Evolutionary conservation across 108 stramenopile species (phyloP), one percentile per base, ranked within the genome.

Genomic region (Nannochloropsis salina): DNA sequence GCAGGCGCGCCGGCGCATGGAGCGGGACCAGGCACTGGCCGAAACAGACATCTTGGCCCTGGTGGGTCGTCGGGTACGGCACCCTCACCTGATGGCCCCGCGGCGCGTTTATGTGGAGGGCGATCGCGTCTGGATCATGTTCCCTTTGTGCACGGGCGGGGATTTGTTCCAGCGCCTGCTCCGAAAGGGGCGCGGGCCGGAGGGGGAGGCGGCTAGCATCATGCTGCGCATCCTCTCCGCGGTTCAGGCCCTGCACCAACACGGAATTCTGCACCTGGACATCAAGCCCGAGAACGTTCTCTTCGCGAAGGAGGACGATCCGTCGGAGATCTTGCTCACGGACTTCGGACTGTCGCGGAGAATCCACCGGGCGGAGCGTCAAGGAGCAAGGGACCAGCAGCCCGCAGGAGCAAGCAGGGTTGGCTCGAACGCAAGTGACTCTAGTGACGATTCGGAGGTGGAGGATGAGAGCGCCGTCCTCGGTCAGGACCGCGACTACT

Each of bases 261-360:
- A 86, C n/a, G 86, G 83, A 83, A 83, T 86, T 44, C 83, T 86
- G 43, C 86, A 86, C 81, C 42, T 86, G 44, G 86, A 86, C 44
- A 86, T 86, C 9, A 86, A 86, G 42, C 86, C 86, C n/a, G 86
- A 86, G 42, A 86, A 86, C 83, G 41, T 86, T 12, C 80, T 86
- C 2, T 86, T 86, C 42, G 86, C 44, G 21, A 83, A 5, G 44
- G 22, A 82, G 15, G 86, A 41, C 15, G 82, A 82, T 20, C 82
- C 31, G 41, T 31, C 86, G 18, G 9, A 45, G 10, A 83, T 86
- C 31, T 44, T 83, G 31, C 82, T 86, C 41, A 86, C 86, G 22
- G 86, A 86, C 83, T 86, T 86, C 42, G 86, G 86, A 18, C 83
- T 86, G 83, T 86, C 86, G 42, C 22, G 45, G n/a, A 45, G n/a